Conservation (phyloP, 306 rosid species). For the Astragalus glycyphyllos region DNA sequence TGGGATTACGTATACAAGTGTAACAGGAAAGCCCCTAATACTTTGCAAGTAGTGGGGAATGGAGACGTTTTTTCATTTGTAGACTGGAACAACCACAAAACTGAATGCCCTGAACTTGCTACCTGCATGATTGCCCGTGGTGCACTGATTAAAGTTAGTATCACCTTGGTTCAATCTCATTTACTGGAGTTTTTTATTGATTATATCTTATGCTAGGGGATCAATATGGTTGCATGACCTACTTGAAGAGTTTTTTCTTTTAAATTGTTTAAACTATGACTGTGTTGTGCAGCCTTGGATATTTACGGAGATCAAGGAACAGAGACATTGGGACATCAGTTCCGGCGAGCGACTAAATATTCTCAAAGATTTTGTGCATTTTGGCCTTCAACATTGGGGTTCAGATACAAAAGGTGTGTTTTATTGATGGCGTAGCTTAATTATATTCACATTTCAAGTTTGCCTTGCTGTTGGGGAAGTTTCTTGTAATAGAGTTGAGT, state of each 20-base stretch:
- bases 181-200: conserved; percentile 27
- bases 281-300: conserved; percentile 85
- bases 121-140: conserved; percentile 93
- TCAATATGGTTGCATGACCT: conserved; percentile 7
- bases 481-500: conserved; percentile 11
- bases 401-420: conserved; percentile 87
- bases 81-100: conserved; percentile 81
- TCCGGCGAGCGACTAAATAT: conserved; percentile 84
- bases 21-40: conserved; percentile 63
- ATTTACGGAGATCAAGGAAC: conserved; percentile 94
- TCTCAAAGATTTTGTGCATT: conserved; percentile 74
- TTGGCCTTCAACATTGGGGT: conserved; percentile 97
- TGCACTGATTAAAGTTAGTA: conserved; percentile 80
- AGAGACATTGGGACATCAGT: conserved; percentile 94
- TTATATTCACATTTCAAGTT: conserved; percentile 4
- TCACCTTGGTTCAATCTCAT: conserved; percentile 36
- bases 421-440: conserved; percentile 14
- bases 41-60: conserved; percentile 80
- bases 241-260: neutral
- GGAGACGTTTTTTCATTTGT: conserved; percentile 82
- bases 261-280: conserved; percentile 15
- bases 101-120: conserved; percentile 77
- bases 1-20: conserved; percentile 89
- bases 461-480: conserved; percentile 1
- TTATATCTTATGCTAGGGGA: conserved; percentile 11